phyloP scores from a whole-genome alignment of 176 grass and related monocot genomes.

The Tillandsia fasciculata region DNA sequence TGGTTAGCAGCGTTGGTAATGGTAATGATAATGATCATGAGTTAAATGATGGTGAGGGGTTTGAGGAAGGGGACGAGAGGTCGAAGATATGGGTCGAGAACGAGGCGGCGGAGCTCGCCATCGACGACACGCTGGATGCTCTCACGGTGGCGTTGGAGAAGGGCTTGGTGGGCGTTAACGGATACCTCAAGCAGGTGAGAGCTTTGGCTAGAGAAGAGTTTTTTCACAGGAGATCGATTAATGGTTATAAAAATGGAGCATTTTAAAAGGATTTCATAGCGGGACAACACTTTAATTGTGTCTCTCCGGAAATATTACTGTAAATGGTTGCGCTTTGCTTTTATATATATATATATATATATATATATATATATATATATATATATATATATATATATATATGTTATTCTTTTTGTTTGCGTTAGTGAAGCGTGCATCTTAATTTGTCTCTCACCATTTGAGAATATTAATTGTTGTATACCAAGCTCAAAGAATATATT shows the following conservation, averaged over 20 bases:
- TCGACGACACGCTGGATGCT: constrained; percentile 9
- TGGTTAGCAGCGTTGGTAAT: neutral
- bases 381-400: too few species aligned
- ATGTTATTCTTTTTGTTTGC: too few species aligned
- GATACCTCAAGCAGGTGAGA: constrained; percentile 24
- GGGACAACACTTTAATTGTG: neutral
- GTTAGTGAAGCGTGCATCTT: too few species aligned
- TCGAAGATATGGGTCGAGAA: constrained; percentile 8
- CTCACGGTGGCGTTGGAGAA: neutral
- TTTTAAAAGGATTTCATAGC: neutral
- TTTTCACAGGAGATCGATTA: constrained; percentile 7
- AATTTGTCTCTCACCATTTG: too few species aligned
- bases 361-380: too few species aligned
- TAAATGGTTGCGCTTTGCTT: neutral
- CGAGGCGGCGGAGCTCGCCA: constrained; percentile 21
- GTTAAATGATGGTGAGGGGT: neutral
- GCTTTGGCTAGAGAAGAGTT: constrained; percentile 28
- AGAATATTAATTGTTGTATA: too few species aligned
- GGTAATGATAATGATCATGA: neutral
- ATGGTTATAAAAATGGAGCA: neutral
- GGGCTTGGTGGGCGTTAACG: neutral
- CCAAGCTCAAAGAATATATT: too few species aligned
- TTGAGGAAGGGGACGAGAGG: neutral
- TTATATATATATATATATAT: too few species aligned
- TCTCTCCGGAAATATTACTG: too few species aligned